A percentile compares a stretch with the other conserved stretches of the same genome.
Evolutionary conservation across 495 filamentous ascomycete genomes (phyloP).

Genomic region (Penicillium psychrofluorescens): DNA sequence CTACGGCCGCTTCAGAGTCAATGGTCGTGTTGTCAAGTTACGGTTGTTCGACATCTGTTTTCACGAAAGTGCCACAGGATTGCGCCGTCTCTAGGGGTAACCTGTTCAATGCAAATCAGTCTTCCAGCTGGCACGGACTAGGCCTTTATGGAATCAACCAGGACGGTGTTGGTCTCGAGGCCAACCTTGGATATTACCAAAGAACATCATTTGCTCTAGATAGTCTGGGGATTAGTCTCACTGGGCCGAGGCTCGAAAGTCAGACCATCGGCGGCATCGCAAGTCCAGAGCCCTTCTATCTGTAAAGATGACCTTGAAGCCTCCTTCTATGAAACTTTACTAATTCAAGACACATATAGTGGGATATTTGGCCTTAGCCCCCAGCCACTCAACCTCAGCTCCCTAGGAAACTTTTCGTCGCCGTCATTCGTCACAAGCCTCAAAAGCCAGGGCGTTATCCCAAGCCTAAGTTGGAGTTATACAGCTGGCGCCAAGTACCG

Average conservation of each 20-base stretch:
- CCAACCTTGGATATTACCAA: constrained; percentile 12
- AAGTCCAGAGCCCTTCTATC: constrained; percentile 12
- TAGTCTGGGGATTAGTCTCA: constrained; percentile 5
- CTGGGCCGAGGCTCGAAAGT: constrained; percentile 7
- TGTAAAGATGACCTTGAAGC: constrained; percentile 3
- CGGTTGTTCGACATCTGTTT: constrained; percentile 12
- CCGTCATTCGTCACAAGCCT: constrained; percentile 17
- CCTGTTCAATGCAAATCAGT: constrained; percentile 10
- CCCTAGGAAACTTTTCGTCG: constrained; percentile 12
- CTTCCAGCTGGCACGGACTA: constrained; percentile 9
- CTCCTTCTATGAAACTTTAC: not conserved
- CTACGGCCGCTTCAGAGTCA: constrained; percentile 16
- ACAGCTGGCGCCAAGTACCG: constrained; percentile 61
- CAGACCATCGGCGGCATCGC: constrained; percentile 15
- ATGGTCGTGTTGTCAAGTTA: constrained; percentile 15
- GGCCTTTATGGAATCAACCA: constrained; percentile 10
- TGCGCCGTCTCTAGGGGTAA: constrained; percentile 14
- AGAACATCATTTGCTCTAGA: constrained; percentile 9
- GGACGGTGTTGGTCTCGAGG: constrained; percentile 13
- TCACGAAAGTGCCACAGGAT: constrained; percentile 6
- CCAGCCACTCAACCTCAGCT: constrained; percentile 11
- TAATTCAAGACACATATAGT: constrained; percentile 1
- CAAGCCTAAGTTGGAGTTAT: constrained; percentile 59
- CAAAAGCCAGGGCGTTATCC: constrained; percentile 42
- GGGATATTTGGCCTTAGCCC: constrained; percentile 13